Conservation (phyloP, 2,329 filamentous ascomycete species). For the Zymoseptoria passerinii region DNA sequence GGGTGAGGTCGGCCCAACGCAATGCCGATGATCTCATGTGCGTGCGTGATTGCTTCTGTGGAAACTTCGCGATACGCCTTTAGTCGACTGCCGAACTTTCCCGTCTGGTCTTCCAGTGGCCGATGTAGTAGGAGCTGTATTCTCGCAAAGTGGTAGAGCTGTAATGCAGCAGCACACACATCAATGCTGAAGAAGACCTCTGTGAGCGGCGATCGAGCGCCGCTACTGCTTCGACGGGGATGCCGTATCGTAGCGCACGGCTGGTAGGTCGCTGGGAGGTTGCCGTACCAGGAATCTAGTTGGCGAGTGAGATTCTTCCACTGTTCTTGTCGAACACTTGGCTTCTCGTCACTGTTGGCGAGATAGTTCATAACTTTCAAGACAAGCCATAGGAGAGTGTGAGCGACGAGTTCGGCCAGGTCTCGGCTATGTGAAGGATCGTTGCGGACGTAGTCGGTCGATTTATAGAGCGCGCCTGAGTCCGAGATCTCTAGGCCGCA, state of each 20-base stretch:
- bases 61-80: conserved; percentile 49
- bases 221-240: conserved; percentile 8
- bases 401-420: conserved; percentile 44
- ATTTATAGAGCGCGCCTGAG: conserved; percentile 38
- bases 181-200: conserved; percentile 57
- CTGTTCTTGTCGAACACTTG: conserved; percentile 31
- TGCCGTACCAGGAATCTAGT: conserved; percentile 51
- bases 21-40: conserved; percentile 54
- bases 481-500: conserved; percentile 52
- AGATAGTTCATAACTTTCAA: conserved; percentile 58
- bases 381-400: conserved; percentile 57
- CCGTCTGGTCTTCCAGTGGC: conserved; percentile 40
- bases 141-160: conserved; percentile 56
- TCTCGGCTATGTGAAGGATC: conserved; percentile 34
- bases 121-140: conserved; percentile 52
- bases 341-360: conserved; percentile 42
- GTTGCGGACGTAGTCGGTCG: conserved; percentile 46
- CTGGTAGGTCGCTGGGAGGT: conserved; percentile 52
- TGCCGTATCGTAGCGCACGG: conserved; percentile 41
- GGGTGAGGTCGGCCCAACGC: conserved; percentile 49
- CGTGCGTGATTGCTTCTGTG: conserved; percentile 48
- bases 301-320: conserved; percentile 50
- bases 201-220: conserved; percentile 22
- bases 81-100: conserved; percentile 42
- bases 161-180: conserved; percentile 57